phyloP scores from a whole-genome alignment of 1,284 basidiomycete species.

The Cryptococcus sp. region DNA sequence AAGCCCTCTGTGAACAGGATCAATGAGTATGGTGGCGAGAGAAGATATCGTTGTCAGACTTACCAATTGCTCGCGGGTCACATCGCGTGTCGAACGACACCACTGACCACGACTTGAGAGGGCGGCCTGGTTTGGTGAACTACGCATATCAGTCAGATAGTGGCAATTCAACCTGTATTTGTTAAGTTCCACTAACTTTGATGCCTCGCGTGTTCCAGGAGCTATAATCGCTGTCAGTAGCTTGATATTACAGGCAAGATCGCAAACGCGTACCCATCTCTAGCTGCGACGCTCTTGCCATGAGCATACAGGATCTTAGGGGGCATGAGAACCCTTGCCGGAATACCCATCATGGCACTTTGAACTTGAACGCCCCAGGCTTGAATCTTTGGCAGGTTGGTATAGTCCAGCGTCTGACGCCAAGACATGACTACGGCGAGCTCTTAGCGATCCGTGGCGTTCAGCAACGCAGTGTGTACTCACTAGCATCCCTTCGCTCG shows the following conservation, averaged over 20 bases:
- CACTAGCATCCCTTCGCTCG: conserved; percentile 42
- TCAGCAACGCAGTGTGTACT: conserved; percentile 9
- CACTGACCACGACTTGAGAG: conserved; percentile 51
- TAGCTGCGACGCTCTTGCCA: conserved; percentile 33
- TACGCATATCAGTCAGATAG: conserved; percentile 18
- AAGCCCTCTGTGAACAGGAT: conserved; percentile 26
- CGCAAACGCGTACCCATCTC: conserved; percentile 26
- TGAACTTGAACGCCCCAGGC: conserved; percentile 54
- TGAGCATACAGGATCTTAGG: conserved; percentile 45
- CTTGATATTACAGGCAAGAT: conserved; percentile 2
- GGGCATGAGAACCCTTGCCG: conserved; percentile 49
- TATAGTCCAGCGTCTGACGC: conserved; percentile 45
- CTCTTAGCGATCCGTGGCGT: not conserved
- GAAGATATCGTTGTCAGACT: conserved; percentile 7
- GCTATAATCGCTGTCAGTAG: conserved; percentile 3
- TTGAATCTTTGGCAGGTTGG: conserved; percentile 41
- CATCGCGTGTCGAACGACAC: conserved; percentile 39
- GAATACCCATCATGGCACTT: conserved; percentile 38
- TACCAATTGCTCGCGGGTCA: conserved; percentile 21
- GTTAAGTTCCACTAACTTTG: conserved; percentile 18
- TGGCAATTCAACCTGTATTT: not conserved
- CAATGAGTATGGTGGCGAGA: not conserved
- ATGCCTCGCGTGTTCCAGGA: conserved; percentile 33
- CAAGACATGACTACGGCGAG: conserved; percentile 38
- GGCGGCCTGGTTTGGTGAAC: conserved; percentile 45